Base-by-base conservation (phyloP, 192 early-diverging fungal genomes). In the Mortierella alpina region DNA sequence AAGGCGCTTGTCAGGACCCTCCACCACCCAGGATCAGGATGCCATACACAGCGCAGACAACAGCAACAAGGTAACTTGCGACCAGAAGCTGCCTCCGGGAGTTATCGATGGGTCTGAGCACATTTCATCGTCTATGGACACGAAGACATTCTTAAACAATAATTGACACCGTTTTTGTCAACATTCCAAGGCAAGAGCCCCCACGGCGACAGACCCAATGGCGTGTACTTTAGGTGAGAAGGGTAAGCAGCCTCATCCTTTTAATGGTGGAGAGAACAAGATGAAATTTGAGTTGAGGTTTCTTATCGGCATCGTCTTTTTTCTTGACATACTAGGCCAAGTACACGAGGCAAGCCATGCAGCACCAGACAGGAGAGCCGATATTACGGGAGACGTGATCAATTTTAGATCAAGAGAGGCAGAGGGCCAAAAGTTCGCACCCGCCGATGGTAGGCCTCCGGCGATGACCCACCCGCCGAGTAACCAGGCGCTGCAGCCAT, bases 41-140 rank as follows among this genome's bases (percentile, higher is more conserved):
- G 54, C 45, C 20, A 40, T 40, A 10, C 12, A 6, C 52, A 23
- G 53, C 42, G 15, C 57, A 55, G 52, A 22, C 12, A 20, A 54
- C 17, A 50, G 22, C 10, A 40, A 22, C 52, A 71, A 71, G 69
- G 69, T 71, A 63, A 61, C 39, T 31, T 31, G 31, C 31, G 31
- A 31, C 31, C 31, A 31, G 3, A 31, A 31, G 31, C 31, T 31
- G 39, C 14, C 12, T 51, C 9, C 20, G 14, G 40, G 7, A n/a
- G 46, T 9, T 18, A 20, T 64, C 8, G 7, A 51, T 64, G 45
- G 48, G 12, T 8, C 47, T 4, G 6, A 51, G 4, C 11, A 41
- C 17, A 44, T 41, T 6, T 50, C 17, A n/a, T 17, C 63, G 6
- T 61, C 59, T 2, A 61, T 31, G 31, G 31, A 31, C 31, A 31